phyloP scores from a whole-genome alignment of 169 alveolate species.

The Cyclospora cayetanensis region DNA sequence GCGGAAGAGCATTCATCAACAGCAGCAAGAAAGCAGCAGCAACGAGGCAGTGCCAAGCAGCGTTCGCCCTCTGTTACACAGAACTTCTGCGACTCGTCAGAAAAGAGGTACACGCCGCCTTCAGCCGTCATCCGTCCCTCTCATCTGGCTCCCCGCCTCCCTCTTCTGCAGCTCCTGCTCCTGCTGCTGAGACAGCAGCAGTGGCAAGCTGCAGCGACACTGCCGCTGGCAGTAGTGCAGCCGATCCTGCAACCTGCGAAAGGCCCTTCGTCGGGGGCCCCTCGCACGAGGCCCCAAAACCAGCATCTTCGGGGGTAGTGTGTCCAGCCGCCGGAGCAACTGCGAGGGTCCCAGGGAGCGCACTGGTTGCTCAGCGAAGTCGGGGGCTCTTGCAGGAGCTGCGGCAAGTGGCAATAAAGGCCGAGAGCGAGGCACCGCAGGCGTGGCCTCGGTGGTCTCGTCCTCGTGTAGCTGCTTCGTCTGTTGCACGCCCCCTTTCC shows the following conservation, averaged over 20 bases:
- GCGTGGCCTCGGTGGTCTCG: neutral
- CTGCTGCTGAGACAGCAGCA: neutral
- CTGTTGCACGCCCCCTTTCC: too few relatives aligned
- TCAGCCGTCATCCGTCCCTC: too few relatives aligned
- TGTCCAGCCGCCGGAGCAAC: neutral
- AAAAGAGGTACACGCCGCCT: neutral
- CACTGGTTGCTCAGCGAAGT: neutral
- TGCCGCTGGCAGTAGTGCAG: neutral
- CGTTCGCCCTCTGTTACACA: neutral
- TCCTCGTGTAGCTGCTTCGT: too few relatives aligned
- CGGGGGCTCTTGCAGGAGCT: neutral
- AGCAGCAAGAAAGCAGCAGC: neutral
- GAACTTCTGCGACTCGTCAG: neutral
- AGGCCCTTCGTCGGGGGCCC: too few relatives aligned
- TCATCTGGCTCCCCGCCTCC: too few relatives aligned
- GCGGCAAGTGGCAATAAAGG: neutral
- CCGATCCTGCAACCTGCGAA: neutral
- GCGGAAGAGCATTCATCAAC: too few relatives aligned
- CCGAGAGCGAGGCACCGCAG: neutral
- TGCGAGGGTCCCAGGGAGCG: neutral
- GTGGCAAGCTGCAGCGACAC: neutral
- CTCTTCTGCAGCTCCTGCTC: neutral
- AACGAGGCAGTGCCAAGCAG: neutral
- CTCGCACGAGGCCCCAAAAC: too few relatives aligned
- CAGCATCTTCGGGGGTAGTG: neutral